Evolutionary conservation across 2,329 filamentous ascomycete species (phyloP).

Genomic region (Penicillium glabrum): DNA sequence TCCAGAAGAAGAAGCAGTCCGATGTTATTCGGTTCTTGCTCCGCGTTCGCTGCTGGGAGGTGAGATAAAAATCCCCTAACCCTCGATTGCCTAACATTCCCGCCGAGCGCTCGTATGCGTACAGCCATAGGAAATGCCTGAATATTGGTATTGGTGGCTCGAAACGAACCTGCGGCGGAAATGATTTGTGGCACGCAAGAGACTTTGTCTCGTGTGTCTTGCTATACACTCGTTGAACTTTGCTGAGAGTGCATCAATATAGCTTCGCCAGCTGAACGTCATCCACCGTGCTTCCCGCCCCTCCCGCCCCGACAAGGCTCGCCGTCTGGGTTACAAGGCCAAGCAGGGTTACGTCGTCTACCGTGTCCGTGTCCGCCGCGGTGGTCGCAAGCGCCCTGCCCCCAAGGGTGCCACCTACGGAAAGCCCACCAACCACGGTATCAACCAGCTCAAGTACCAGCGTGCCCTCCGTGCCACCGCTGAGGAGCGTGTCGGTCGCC

Average conservation of each 20-base stretch:
- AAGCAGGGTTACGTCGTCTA: conserved; percentile 99
- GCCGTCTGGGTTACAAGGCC: conserved; percentile 99
- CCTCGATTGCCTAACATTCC: conserved; percentile 38
- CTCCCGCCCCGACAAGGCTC: conserved; percentile 99
- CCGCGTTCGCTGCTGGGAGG: conserved; percentile 99
- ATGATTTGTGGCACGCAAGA: conserved; percentile 48
- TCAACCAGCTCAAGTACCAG: conserved; percentile 99
- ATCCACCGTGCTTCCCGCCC: conserved; percentile 98
- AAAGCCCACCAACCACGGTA: conserved; percentile 99
- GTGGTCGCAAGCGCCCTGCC: conserved; percentile 95
- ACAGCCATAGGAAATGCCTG: conserved; percentile 32
- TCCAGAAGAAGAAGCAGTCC: conserved; percentile 99
- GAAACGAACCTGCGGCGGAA: conserved; percentile 36
- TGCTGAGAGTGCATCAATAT: conserved; percentile 99
- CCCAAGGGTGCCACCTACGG: conserved; percentile 99
- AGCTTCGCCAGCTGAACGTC: conserved; percentile 99
- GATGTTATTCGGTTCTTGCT: conserved; percentile 99
- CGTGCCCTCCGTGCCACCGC: conserved; percentile 95
- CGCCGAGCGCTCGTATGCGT: conserved; percentile 37
- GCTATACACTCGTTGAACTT: conserved; percentile 99
- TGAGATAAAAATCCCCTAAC: conserved; percentile 43
- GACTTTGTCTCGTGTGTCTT: conserved; percentile 53
- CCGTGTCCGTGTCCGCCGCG: conserved; percentile 95
- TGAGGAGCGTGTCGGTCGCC: conserved; percentile 99
- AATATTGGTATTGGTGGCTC: conserved; percentile 33